These are phyloP conservation scores for Chaetomiaceae sp. DNA, from an alignment of 2,329 filamentous ascomycete genomes.

Conservation along the genomic window DNA sequence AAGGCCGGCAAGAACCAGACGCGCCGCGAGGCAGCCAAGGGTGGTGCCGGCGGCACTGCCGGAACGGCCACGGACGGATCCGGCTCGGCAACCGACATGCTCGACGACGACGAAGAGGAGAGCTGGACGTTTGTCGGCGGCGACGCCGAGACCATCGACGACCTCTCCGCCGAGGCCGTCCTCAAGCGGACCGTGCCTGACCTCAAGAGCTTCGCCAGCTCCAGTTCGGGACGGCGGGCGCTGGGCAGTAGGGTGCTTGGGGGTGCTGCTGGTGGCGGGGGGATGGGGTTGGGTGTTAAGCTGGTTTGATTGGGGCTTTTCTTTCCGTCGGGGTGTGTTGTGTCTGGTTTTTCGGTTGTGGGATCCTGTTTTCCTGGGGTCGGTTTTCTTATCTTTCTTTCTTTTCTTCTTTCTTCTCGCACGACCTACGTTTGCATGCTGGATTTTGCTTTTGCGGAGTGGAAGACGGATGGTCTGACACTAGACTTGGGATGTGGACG, in stretches of 20 bases:
- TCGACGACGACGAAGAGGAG: slow-evolving; percentile 64
- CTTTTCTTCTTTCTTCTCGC: no score
- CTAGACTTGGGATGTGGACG: not conserved
- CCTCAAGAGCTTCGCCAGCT: not conserved
- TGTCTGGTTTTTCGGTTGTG: not conserved
- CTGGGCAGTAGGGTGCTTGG: slow-evolving; percentile 25
- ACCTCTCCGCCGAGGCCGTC: slow-evolving; percentile 28
- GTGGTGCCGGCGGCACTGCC: slow-evolving; percentile 23
- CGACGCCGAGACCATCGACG: slow-evolving; percentile 42
- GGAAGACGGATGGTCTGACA: no score
- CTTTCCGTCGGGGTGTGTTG: no score
- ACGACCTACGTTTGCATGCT: not conserved
- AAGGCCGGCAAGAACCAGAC: slow-evolving; percentile 49
- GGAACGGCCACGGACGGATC: slow-evolving; percentile 33
- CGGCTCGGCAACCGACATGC: slow-evolving; percentile 18
- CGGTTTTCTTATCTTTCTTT: not conserved
- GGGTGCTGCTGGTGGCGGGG: slow-evolving; percentile 7
- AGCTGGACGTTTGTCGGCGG: slow-evolving; percentile 85
- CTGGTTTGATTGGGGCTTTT: no score
- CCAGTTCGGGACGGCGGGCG: slow-evolving; percentile 7
- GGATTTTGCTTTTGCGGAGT: not conserved
- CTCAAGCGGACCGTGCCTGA: slow-evolving; percentile 13
- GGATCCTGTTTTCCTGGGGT: not conserved
- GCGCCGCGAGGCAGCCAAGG: slow-evolving; percentile 26
- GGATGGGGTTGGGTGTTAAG: slow-evolving; percentile 1